Conservation (phyloP, 257 asterid genomes). For the Fraxinus pennsylvanica region DNA sequence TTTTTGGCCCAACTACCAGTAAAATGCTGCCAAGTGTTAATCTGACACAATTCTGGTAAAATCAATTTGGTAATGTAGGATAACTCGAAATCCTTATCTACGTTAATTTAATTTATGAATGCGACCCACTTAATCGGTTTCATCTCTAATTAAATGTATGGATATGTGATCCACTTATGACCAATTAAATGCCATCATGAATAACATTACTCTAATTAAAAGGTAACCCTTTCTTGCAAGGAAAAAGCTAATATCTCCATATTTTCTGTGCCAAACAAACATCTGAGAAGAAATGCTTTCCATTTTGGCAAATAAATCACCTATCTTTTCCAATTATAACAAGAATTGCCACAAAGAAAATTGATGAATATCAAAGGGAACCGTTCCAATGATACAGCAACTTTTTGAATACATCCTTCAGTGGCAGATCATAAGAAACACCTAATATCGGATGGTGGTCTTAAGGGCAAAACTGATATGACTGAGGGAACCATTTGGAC, state of each 20-base stretch:
- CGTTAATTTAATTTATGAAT: too few relatives aligned
- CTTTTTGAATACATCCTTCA: neutral
- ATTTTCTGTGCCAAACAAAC: neutral
- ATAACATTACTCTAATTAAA: too few relatives aligned
- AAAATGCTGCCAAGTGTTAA: too few relatives aligned
- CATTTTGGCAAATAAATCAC: neutral
- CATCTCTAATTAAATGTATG: too few relatives aligned
- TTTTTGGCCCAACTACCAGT: too few relatives aligned
- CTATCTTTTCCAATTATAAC: slow-evolving; percentile 8
- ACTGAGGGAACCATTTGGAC: slow-evolving; percentile 58
- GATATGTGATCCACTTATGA: too few relatives aligned
- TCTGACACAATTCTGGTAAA: too few relatives aligned
- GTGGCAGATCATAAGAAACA: neutral
- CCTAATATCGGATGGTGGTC: neutral
- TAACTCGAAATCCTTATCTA: too few relatives aligned
- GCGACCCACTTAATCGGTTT: too few relatives aligned
- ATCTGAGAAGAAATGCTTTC: neutral
- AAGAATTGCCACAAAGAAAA: neutral
- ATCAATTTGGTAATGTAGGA: too few relatives aligned
- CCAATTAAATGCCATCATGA: too few relatives aligned
- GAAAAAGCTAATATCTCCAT: neutral
- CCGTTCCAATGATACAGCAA: slow-evolving; percentile 1
- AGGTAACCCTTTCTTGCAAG: too few relatives aligned
- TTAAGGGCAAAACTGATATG: slow-evolving; percentile 31
- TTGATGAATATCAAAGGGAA: neutral